phyloP scores from a whole-genome alignment of 257 asterid genomes.

The Solanum sitiens region DNA sequence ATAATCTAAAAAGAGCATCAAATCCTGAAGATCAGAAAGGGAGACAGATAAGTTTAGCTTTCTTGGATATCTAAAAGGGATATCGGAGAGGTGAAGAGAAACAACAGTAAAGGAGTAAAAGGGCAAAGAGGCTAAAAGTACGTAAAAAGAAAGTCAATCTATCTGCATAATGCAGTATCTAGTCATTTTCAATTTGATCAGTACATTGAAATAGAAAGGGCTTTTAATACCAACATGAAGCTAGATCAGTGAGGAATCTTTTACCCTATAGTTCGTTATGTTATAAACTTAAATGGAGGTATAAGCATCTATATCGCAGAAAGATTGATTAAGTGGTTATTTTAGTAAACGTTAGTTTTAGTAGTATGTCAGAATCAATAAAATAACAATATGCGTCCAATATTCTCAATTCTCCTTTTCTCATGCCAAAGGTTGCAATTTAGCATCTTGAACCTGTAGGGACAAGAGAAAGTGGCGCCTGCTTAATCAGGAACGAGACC shows the following conservation, averaged over 20 bases:
- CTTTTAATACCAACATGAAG: neutral
- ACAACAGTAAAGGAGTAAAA: neutral
- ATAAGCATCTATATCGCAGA: neutral
- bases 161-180: neutral
- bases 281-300: neutral
- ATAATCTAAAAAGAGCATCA: neutral
- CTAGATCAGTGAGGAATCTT: neutral
- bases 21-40: neutral
- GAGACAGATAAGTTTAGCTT: neutral
- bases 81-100: neutral
- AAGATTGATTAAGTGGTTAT: neutral
- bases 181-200: neutral
- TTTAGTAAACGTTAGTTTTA: neutral
- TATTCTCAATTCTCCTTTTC: constrained; percentile 34
- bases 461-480: constrained; percentile 24
- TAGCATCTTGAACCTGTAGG: constrained; percentile 52
- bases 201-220: neutral
- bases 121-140: neutral
- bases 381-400: constrained; percentile 18
- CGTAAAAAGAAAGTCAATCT: neutral
- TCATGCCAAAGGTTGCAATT: constrained; percentile 38
- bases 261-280: neutral
- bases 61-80: neutral
- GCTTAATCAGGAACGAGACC: constrained; percentile 23
- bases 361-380: neutral